Evolutionary conservation across 257 asterid genomes (phyloP).

Genomic region (Nicotiana paniculata): DNA sequence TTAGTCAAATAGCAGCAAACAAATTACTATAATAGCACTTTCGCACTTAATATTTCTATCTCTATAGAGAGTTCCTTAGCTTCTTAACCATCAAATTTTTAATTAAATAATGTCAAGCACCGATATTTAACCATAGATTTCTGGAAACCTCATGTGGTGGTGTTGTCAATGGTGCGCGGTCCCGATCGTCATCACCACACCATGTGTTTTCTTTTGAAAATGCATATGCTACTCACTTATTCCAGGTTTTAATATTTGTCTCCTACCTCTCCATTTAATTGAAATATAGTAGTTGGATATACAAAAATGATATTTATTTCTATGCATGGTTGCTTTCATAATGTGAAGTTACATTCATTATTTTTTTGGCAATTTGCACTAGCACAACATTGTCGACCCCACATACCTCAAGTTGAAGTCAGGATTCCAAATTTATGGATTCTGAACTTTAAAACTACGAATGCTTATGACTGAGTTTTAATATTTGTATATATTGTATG

Average conservation of each 20-base stretch:
- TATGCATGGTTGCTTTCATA: not conserved
- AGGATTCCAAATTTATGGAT: too few relatives aligned
- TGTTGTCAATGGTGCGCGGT: not conserved
- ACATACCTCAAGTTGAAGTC: rapidly evolving
- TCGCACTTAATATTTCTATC: not conserved
- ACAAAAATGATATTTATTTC: not conserved
- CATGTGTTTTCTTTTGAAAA: not conserved
- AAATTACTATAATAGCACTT: not conserved
- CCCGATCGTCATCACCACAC: not conserved
- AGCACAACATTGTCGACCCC: too few relatives aligned
- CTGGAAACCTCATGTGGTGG: not conserved
- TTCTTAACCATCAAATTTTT: too few relatives aligned
- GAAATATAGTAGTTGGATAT: not conserved
- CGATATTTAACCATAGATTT: too few relatives aligned
- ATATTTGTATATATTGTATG: too few relatives aligned
- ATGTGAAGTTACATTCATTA: not conserved
- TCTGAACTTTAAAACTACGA: too few relatives aligned
- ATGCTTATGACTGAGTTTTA: too few relatives aligned
- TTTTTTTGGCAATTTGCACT: not conserved
- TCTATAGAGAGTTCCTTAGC: not conserved
- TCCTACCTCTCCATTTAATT: not conserved
- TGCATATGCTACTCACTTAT: not conserved
- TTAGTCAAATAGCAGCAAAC: not conserved
- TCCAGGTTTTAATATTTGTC: not conserved
- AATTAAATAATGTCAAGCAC: not conserved